These are phyloP conservation scores for Tetrahymena malaccensis DNA, from an alignment of 73 alveolate species.

Conservation along the genomic window DNA sequence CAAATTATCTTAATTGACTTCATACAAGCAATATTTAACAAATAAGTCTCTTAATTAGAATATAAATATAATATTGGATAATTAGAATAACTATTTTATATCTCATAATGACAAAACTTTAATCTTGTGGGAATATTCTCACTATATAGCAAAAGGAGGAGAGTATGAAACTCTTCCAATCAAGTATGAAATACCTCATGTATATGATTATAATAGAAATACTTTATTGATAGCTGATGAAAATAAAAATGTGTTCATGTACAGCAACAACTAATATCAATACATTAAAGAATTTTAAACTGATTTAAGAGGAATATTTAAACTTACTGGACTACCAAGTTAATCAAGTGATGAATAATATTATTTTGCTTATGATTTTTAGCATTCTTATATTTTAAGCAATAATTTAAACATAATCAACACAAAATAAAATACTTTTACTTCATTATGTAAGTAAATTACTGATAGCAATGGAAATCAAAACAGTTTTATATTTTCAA, in stretches of 20 bases:
- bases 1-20: neutral
- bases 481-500: neutral
- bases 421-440: neutral
- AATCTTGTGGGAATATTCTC: neutral
- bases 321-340: neutral
- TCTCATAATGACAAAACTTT: neutral
- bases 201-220: neutral
- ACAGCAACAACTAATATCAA: too few relatives aligned
- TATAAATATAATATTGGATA: neutral
- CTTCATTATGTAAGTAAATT: neutral
- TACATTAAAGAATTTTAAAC: neutral
- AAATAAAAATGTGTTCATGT: too few relatives aligned
- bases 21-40: neutral
- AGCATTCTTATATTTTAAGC: neutral
- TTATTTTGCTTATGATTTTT: neutral
- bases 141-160: neutral
- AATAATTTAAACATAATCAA: too few relatives aligned
- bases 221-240: neutral
- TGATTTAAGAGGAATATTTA: neutral
- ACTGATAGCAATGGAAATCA: neutral
- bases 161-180: neutral
- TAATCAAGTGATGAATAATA: too few relatives aligned
- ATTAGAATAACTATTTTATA: neutral
- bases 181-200: neutral
- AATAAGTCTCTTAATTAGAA: neutral